Conservation (phyloP, 2,329 filamentous ascomycete species). For the Xylaria sp. region DNA sequence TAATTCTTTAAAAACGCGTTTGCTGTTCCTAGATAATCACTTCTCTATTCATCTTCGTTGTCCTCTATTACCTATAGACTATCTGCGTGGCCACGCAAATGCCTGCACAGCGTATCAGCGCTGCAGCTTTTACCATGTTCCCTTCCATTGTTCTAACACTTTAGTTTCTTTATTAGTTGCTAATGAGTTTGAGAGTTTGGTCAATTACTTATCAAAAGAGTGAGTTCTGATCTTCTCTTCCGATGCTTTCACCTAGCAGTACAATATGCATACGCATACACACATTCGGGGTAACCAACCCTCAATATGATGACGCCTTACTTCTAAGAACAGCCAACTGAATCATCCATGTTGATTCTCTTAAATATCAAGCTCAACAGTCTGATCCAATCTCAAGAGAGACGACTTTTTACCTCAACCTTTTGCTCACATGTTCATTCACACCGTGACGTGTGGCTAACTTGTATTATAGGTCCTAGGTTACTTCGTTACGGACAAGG, state of each 20-base stretch:
- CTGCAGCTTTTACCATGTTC: too few relatives aligned
- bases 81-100: too few relatives aligned
- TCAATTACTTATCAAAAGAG: not conserved
- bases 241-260: not conserved
- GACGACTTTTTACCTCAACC: not conserved
- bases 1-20: too few relatives aligned
- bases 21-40: too few relatives aligned
- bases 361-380: constrained; percentile 71
- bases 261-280: not conserved
- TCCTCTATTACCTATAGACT: too few relatives aligned
- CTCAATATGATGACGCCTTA: constrained; percentile 63
- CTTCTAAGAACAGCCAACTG: constrained; percentile 74
- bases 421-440: not conserved
- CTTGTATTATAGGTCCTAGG: not conserved
- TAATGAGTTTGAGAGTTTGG: not conserved
- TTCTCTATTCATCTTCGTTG: too few relatives aligned
- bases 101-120: too few relatives aligned
- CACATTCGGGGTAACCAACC: not conserved
- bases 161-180: too few relatives aligned
- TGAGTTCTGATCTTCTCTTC: not conserved
- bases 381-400: constrained; percentile 56
- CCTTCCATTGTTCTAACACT: too few relatives aligned
- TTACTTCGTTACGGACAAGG: not conserved
- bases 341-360: constrained; percentile 67
- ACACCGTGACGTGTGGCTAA: constrained; percentile 8